Base-by-base conservation (phyloP, 805 yeast species). In the Yamadazyma laniorum region DNA sequence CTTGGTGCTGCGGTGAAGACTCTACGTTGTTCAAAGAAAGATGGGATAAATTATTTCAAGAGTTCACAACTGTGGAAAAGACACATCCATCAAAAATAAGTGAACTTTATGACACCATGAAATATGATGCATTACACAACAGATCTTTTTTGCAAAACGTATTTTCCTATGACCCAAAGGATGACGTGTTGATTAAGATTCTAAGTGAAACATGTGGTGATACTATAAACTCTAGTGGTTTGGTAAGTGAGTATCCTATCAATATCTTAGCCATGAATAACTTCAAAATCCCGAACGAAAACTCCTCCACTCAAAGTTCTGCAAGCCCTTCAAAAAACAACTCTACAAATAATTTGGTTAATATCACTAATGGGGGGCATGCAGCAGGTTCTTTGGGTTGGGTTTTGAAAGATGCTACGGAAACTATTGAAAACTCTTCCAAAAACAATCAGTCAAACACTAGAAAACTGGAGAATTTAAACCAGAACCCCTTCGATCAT, bases 1-100 rank as follows among this genome's bases (percentile, higher is more conserved):
- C 79, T 36, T 93, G 99, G 99, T 93, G 99, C 56, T 90, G 98
- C 62, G 90, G 89, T 15, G 99, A 93, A 59, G 97, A 93, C 58
- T 89, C 99, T 3, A 67, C 74, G 43, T 64, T 93, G 43, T 91
- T 93, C 66, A 82, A 80, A 47, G 99, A 93, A 64, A 75, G 99
- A 54, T 93, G 99, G 99, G 97, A 90, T 53, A 93, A 93, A 58
- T 68, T 93, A 34, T 93, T 93, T 62, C 84, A 80, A 47, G 99
- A 93, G 61, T 93, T 93, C 63, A 79, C 81, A 16, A 79, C 85
- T 32, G 93, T 90, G 36, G 99, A 93, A 49, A 93, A 93, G 61
- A 96, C 93, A 2, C 98, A 93, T 61, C 99, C 99, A 8, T 83
- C 96, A 2, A 93, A 91, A 65, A 91, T 93, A 44, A 85, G 95